Conservation (phyloP, 768 basidiomycete genomes). For the Glaciozyma antarctica region DNA sequence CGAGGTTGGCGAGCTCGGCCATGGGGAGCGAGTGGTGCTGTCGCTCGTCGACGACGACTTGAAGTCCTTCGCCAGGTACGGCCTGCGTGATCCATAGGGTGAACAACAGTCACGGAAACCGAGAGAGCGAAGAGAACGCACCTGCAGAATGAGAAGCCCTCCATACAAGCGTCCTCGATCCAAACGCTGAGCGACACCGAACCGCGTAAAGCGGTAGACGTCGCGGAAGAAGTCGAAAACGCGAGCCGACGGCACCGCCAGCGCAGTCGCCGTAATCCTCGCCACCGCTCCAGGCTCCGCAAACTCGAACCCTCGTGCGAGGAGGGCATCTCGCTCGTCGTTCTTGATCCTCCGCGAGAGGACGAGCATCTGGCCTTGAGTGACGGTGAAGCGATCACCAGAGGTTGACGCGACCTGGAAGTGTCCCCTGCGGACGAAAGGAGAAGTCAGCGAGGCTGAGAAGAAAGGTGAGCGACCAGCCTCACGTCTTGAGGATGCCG, state of each 20-base stretch:
- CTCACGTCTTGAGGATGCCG: slow-evolving; percentile 27
- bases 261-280: slow-evolving; percentile 17
- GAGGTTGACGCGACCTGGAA: slow-evolving; percentile 21
- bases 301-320: slow-evolving; percentile 23
- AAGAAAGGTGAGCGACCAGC: too few relatives aligned
- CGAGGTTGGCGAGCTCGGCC: slow-evolving; percentile 17
- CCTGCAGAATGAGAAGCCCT: slow-evolving; percentile 22
- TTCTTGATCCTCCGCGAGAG: slow-evolving; percentile 21
- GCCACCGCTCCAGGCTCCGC: slow-evolving; percentile 24
- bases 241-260: slow-evolving; percentile 22
- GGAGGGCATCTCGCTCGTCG: slow-evolving; percentile 22
- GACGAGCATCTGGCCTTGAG: slow-evolving; percentile 29
- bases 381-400: slow-evolving; percentile 24
- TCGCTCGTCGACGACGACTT: slow-evolving; percentile 25
- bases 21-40: slow-evolving; percentile 29
- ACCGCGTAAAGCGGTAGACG: slow-evolving; percentile 23
- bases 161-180: slow-evolving; percentile 22
- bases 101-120: not conserved
- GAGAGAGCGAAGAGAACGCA: not conserved
- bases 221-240: slow-evolving; percentile 28
- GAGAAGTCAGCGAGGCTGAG: not conserved
- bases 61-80: slow-evolving; percentile 19
- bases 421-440: slow-evolving; percentile 13
- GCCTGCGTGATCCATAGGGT: slow-evolving; percentile 2
- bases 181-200: slow-evolving; percentile 15